Percentiles rank a stretch among this genome's conserved stretches.
Evolutionary conservation across 2,329 filamentous ascomycete genomes (phyloP).

Genomic region (Chalaropsis thielavioides): DNA sequence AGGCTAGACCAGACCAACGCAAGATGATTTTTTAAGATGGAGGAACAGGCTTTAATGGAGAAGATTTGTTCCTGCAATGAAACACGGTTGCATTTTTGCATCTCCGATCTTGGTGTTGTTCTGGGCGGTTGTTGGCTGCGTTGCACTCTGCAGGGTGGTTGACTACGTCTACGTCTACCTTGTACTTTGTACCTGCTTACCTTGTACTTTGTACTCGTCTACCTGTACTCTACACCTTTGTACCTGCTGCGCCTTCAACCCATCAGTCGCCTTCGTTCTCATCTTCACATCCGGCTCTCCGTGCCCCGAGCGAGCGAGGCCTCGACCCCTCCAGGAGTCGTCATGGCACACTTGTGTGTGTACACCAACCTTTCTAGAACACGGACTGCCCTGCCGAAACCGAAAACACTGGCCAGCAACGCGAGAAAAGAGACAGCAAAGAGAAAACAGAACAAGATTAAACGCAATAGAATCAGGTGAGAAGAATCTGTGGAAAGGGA

Average conservation of each 20-base stretch:
- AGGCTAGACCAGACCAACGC: neutral
- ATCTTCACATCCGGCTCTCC: no score
- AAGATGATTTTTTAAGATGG: neutral
- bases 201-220: no score
- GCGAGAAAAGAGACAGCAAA: neutral
- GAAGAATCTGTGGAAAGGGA: neutral
- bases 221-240: no score
- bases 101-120: no score
- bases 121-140: no score
- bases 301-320: no score
- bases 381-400: neutral
- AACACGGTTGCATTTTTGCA: neutral
- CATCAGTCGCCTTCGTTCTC: no score
- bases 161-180: no score
- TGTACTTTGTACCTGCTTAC: no score
- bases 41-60: neutral
- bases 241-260: no score
- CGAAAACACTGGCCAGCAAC: neutral
- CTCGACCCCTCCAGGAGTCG: no score
- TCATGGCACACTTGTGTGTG: neutral
- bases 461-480: neutral
- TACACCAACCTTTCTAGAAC: neutral
- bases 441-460: slow-evolving; percentile 2
- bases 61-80: neutral
- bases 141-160: no score